phyloP scores from a whole-genome alignment of 768 basidiomycete genomes.

The Crepidotus variabilis region DNA sequence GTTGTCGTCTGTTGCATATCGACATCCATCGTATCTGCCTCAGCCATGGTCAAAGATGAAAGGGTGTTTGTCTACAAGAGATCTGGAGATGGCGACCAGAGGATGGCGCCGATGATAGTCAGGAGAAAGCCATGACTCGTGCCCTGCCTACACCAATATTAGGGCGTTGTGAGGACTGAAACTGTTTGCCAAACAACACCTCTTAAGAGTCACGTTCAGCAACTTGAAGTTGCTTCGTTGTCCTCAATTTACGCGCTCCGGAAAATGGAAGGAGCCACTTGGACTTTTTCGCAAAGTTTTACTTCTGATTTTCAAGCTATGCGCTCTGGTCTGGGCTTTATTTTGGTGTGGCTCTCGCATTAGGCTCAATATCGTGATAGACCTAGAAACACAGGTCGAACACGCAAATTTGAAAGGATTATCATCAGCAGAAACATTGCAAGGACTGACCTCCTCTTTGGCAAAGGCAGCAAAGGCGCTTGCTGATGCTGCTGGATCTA shows the following conservation, averaged over 20 bases:
- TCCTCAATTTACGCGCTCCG: neutral
- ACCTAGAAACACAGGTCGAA: constrained; percentile 44
- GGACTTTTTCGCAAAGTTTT: constrained; percentile 50
- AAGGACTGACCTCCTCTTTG: constrained; percentile 44
- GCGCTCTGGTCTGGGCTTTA: constrained; percentile 43
- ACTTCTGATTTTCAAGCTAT: constrained; percentile 45
- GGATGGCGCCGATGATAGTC: neutral
- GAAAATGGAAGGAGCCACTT: constrained; percentile 28
- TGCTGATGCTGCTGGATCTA: constrained; percentile 55
- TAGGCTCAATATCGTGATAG: constrained; percentile 26
- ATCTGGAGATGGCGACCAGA: neutral
- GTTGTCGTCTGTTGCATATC: constrained; percentile 29
- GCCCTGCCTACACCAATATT: neutral
- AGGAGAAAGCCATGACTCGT: neutral
- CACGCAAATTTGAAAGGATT: constrained; percentile 26
- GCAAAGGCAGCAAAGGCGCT: constrained; percentile 61
- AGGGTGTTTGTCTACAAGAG: neutral
- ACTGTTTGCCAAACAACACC: neutral
- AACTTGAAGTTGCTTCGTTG: neutral
- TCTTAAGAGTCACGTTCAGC: neutral
- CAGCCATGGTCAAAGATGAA: constrained; percentile 35
- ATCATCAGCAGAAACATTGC: constrained; percentile 32
- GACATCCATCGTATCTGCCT: constrained; percentile 55
- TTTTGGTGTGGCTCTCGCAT: constrained; percentile 7
- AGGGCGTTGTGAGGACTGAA: neutral